phyloP scores from a whole-genome alignment of 495 filamentous ascomycete species.

The Hypomontagnella monticulosa region DNA sequence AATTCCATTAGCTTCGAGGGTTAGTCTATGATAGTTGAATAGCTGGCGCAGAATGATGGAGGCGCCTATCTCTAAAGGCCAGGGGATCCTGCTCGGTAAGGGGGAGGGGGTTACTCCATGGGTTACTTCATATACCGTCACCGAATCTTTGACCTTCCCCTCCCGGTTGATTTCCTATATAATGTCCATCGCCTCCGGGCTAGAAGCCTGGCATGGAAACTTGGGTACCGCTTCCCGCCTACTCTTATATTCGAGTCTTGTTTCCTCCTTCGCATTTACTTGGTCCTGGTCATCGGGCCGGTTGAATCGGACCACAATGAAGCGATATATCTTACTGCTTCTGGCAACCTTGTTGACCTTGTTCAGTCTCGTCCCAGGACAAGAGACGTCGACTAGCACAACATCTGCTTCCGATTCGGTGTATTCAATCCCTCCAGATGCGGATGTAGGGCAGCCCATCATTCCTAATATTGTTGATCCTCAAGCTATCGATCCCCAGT shows the following conservation, averaged over 20 bases:
- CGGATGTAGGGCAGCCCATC: conserved; percentile 60
- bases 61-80: conserved; percentile 17
- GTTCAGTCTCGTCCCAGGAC: conserved; percentile 5
- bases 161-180: conserved; percentile 12
- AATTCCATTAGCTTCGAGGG: not conserved
- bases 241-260: conserved; percentile 25
- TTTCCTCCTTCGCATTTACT: conserved; percentile 14
- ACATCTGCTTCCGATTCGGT: not conserved
- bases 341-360: conserved; percentile 3
- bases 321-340: conserved; percentile 21
- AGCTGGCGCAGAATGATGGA: conserved; percentile 12
- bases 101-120: not conserved
- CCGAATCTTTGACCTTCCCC: conserved; percentile 12
- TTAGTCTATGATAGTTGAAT: not conserved
- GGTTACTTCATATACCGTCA: not conserved
- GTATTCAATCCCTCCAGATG: conserved; percentile 17
- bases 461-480: conserved; percentile 80
- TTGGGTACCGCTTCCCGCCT: conserved; percentile 26
- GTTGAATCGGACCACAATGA: conserved; percentile 24
- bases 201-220: conserved; percentile 26
- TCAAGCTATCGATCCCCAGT: conserved; percentile 74
- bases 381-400: conserved; percentile 2
- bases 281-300: conserved; percentile 12
- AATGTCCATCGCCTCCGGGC: conserved; percentile 4
- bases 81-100: conserved; percentile 7